Conservation (phyloP, 192 early-diverging fungal species). For the Dimargaris verticillata region DNA sequence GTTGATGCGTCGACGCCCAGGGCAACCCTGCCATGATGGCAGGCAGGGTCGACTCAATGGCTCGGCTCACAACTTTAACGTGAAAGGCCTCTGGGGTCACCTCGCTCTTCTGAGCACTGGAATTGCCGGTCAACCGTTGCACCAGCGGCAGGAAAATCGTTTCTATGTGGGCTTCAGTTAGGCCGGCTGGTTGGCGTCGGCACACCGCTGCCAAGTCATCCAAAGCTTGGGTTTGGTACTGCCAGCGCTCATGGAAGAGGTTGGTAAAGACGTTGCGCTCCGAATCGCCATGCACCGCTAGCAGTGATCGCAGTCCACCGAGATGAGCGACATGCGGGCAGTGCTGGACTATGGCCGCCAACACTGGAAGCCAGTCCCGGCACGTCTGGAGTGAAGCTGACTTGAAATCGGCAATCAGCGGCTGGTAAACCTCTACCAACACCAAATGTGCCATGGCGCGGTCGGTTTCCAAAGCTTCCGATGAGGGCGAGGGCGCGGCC, state of each 20-base stretch:
- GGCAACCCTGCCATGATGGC: background rate
- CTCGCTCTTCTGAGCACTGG: no score
- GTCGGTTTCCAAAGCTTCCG: no score
- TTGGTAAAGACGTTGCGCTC: conserved; percentile 17
- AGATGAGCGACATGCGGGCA: conserved; percentile 43
- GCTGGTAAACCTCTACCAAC: conserved; percentile 46
- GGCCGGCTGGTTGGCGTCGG: background rate
- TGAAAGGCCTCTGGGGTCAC: no score
- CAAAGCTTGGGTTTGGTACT: background rate
- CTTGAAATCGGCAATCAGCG: conserved; percentile 35
- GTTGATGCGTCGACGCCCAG: background rate
- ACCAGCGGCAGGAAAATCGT: conserved; percentile 39
- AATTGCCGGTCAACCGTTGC: conserved; percentile 49
- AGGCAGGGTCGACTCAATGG: background rate
- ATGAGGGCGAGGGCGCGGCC: no score
- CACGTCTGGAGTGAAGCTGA: conserved; percentile 33
- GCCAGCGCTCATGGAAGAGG: background rate
- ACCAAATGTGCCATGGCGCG: no score
- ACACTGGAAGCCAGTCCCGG: conserved; percentile 46
- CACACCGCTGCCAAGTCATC: background rate
- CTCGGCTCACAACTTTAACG: background rate
- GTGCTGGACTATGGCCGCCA: conserved; percentile 40
- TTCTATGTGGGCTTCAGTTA: background rate
- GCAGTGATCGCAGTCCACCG: conserved; percentile 39
- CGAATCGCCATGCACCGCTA: conserved; percentile 36